Conservation (phyloP, 2,329 filamentous ascomycete species). For the Paracoccidioides brasiliensis region DNA sequence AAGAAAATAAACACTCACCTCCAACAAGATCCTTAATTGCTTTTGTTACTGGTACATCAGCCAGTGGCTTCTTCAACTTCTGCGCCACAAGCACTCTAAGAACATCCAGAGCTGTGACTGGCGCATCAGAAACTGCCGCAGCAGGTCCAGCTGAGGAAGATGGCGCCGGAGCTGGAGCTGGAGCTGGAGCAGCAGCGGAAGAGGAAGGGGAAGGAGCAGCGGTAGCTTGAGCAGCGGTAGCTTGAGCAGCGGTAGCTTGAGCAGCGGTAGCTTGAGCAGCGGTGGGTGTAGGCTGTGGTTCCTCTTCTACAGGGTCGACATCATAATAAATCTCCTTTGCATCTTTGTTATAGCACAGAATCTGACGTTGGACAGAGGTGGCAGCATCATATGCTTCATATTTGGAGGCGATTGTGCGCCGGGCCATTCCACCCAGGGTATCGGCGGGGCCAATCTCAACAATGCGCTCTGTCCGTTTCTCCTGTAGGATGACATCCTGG, state of each 20-base stretch:
- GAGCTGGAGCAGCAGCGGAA: conserved; percentile 30
- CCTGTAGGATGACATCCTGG: conserved; percentile 96
- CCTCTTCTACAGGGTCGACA: conserved; percentile 86
- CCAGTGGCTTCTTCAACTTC: conserved; percentile 88
- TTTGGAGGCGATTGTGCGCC: conserved; percentile 86
- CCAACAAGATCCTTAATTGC: conserved; percentile 97
- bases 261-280: conserved; percentile 19
- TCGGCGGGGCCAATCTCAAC: conserved; percentile 96
- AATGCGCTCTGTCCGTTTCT: conserved; percentile 91
- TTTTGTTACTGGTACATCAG: conserved; percentile 84
- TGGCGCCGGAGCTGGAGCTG: conserved; percentile 45
- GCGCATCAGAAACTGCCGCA: conserved; percentile 70
- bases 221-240: too few species aligned
- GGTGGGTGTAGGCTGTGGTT: conserved; percentile 45
- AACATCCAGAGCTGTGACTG: conserved; percentile 79
- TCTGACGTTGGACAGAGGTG: conserved; percentile 89
- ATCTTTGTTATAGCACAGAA: conserved; percentile 99
- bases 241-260: conserved; percentile 17
- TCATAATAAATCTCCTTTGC: conserved; percentile 99
- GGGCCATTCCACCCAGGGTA: conserved; percentile 94
- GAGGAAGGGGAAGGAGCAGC: conserved; percentile 30
- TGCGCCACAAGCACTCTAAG: conserved; percentile 82
- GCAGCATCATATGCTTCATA: conserved; percentile 98
- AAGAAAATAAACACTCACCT: conserved; percentile 47
- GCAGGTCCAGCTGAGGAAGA: conserved; percentile 69